Percentiles rank a stretch among this genome's conserved stretches.
These are phyloP conservation scores for Lasiosphaeria miniovina DNA, from an alignment of 495 filamentous ascomycete genomes.

Conservation along the genomic window DNA sequence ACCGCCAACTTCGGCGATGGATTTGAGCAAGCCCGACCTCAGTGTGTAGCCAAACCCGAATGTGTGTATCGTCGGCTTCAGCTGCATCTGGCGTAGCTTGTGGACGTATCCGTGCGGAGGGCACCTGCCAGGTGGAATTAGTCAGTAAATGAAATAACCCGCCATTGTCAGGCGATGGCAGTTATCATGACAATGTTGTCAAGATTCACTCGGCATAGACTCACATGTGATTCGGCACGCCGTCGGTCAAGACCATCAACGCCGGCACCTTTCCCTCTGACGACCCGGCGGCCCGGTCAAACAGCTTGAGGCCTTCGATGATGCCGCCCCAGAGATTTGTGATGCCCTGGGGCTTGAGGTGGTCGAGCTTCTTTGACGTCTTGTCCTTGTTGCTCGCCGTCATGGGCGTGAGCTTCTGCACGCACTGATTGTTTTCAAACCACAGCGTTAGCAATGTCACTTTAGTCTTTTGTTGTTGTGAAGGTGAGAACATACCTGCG, in stretches of 20 bases:
- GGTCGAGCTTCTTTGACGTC: conserved; percentile 30
- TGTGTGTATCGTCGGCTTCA: conserved; percentile 43
- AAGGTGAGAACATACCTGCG: conserved; percentile 20
- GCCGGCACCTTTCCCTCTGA: conserved; percentile 33
- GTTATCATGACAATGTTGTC: no score
- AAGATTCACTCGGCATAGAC: background rate
- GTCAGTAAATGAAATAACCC: background rate
- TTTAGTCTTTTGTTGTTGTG: background rate
- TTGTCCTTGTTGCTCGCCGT: conserved; percentile 29
- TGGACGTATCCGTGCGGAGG: conserved; percentile 36
- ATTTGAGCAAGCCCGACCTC: conserved; percentile 43
- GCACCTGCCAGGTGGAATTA: conserved; percentile 9
- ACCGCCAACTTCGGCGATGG: conserved; percentile 41
- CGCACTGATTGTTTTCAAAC: conserved; percentile 20
- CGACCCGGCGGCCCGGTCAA: conserved; percentile 15
- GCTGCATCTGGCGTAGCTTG: conserved; percentile 33
- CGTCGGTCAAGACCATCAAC: conserved; percentile 48
- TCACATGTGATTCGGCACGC: conserved; percentile 42
- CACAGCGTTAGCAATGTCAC: conserved; percentile 5
- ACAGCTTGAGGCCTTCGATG: conserved; percentile 32
- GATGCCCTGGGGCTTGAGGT: conserved; percentile 19
- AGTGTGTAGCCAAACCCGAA: conserved; percentile 47
- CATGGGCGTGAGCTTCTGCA: conserved; percentile 40
- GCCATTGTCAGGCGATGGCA: background rate
- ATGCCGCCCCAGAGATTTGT: conserved; percentile 48